Evolutionary conservation across 2,329 filamentous ascomycete genomes (phyloP), one percentile per base, ranked within the genome.

Genomic region (Cladosporium sp.): DNA sequence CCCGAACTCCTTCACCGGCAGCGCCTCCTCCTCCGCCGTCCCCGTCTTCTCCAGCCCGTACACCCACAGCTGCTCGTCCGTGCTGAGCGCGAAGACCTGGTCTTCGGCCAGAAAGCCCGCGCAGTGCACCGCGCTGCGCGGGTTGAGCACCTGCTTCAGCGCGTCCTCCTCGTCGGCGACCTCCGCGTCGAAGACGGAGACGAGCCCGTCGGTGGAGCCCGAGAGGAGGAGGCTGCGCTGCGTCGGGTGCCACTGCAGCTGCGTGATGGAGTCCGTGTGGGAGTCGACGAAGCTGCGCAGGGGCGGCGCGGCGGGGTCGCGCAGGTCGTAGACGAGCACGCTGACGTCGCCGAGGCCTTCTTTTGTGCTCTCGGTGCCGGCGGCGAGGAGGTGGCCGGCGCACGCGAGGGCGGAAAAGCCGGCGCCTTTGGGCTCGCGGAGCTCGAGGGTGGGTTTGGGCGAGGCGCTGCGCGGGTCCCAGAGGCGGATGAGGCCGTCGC

Each of bases 101-200:
- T 77, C 78, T 13, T 74, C 69, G 52, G 75, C 81, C 51, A 92
- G 73, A 70, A 90, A 91, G 4, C 83, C 85, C 11, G 87, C 83
- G 59, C 82, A 85, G 67, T 89, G 86, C 58, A 92, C 80, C 0
- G 86, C 88, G 33, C 84, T 81, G 35, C 81, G 78, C 64, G 88
- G 86, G 68, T 92, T 92, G 66, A 91, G 83, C 10, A 89, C 87
- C 69, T 89, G 86, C 54, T 86, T 75, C 16, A 90, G 74, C 1
- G 87, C 83, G 43, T 92, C 87, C 64, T 92, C 87, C 69, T 92
- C 87, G 59, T 88, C 85, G 14, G 75, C 70, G 54, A 87, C 77
- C 44, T 77, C 76, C 14, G 81, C 85, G 70, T 93, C 84, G 70
- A 86, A 88, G 43, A 92, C 74, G 63, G 87, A 90, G 61, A 92